Conservation (phyloP, 495 filamentous ascomycete species). For the Terfezia boudieri region DNA sequence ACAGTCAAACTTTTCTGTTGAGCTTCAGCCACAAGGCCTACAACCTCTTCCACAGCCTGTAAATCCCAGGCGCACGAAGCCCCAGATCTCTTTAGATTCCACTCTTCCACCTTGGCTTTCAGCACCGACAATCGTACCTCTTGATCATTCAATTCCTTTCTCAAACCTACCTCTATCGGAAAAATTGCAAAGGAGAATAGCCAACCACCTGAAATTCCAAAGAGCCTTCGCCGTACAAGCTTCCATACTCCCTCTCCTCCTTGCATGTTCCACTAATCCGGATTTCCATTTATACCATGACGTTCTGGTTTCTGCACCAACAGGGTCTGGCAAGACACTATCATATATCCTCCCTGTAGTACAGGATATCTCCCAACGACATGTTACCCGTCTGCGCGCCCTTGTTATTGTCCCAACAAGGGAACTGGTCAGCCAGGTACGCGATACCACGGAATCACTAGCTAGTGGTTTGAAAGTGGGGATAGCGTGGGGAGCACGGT, state of each 20-base stretch:
- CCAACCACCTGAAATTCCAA: constrained; percentile 36
- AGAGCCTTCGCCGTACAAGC: constrained; percentile 74
- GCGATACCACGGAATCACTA: constrained; percentile 28
- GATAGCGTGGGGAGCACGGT: constrained; percentile 56
- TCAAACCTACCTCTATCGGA: constrained; percentile 32
- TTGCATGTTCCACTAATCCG: constrained; percentile 21
- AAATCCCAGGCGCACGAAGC: constrained; percentile 3
- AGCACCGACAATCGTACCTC: constrained; percentile 40
- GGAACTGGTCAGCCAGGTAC: constrained; percentile 69
- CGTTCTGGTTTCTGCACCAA: constrained; percentile 68
- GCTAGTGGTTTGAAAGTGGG: constrained; percentile 43
- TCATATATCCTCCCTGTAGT: constrained; percentile 77
- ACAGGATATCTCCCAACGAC: constrained; percentile 38
- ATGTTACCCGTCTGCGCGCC: constrained; percentile 41
- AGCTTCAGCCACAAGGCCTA: constrained; percentile 8
- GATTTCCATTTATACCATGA: constrained; percentile 34
- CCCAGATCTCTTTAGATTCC: constrained; percentile 15
- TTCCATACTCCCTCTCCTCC: constrained; percentile 51
- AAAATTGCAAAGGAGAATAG: constrained; percentile 36
- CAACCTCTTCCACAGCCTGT: constrained; percentile 15
- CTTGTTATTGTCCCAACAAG: constrained; percentile 73
- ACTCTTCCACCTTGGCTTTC: constrained; percentile 52
- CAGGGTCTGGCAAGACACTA: constrained; percentile 83
- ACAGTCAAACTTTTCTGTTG: not conserved
- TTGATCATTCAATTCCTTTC: constrained; percentile 37